Conservation (phyloP, 768 basidiomycete genomes). For the Suillus alpinus region DNA sequence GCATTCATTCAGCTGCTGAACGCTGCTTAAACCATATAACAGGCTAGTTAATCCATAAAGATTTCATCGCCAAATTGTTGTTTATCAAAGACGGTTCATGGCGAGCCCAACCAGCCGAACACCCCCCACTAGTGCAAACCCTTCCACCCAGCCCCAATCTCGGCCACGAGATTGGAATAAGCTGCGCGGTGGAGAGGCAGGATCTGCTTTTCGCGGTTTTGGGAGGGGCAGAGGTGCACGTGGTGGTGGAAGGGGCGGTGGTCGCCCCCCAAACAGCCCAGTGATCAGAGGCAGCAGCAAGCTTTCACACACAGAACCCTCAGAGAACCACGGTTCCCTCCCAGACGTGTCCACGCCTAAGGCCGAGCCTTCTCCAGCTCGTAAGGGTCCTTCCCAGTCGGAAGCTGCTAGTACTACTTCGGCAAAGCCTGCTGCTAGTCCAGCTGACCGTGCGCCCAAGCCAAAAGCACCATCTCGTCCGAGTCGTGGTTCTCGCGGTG, state of each 20-base stretch:
- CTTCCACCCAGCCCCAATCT: constrained; percentile 28
- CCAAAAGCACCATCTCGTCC: constrained; percentile 20
- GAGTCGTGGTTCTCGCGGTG: constrained; percentile 15
- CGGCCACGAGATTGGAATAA: constrained; percentile 42
- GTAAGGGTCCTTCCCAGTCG: constrained; percentile 18
- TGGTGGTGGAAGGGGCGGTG: constrained; percentile 27
- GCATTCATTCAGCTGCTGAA: not conserved
- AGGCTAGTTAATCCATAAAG: not conserved
- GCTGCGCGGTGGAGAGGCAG: constrained; percentile 40
- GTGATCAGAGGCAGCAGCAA: constrained; percentile 21
- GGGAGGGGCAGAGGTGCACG: constrained; percentile 37
- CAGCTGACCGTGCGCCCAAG: constrained; percentile 18
- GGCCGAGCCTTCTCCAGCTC: constrained; percentile 10
- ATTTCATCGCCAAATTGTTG: not conserved
- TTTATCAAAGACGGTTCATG: constrained; percentile 30
- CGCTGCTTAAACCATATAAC: not conserved
- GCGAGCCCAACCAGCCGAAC: constrained; percentile 37
- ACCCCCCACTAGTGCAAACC: constrained; percentile 23
- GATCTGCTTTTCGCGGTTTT: constrained; percentile 46
- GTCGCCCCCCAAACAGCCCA: constrained; percentile 24
- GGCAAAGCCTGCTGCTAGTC: constrained; percentile 21
- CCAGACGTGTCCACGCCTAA: constrained; percentile 14
- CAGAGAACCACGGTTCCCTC: constrained; percentile 18
- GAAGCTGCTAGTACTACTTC: constrained; percentile 17
- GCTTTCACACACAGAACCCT: constrained; percentile 17